A percentile compares a stretch with the other conserved stretches of the same genome.
Conservation (phyloP, 192 early-diverging fungal species). For the Oehlia diaphana region DNA sequence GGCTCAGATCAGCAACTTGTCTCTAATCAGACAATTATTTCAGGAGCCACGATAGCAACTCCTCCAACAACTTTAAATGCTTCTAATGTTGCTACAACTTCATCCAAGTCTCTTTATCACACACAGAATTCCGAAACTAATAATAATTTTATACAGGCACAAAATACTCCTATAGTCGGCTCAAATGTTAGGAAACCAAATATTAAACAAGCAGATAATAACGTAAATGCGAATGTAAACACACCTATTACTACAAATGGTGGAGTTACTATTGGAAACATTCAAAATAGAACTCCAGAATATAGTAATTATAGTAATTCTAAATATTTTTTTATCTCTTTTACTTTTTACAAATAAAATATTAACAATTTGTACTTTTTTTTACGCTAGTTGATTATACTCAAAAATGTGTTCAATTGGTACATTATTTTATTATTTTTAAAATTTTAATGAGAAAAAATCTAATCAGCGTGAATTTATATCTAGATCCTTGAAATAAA, state of each 20-base stretch:
- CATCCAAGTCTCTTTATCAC: neutral
- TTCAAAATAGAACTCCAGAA: neutral
- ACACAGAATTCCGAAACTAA: neutral
- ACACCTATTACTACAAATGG: neutral
- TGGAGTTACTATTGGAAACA: neutral
- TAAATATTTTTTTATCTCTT: neutral
- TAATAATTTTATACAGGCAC: neutral
- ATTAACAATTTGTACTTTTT: neutral
- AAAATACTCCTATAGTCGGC: slow-evolving; percentile 8
- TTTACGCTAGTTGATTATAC: slow-evolving; percentile 24
- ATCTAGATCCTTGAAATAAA: slow-evolving; percentile 27
- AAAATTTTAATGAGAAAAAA: neutral
- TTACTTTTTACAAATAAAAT: neutral
- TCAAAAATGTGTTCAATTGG: slow-evolving; percentile 31
- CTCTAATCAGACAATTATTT: neutral
- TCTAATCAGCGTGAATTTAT: neutral
- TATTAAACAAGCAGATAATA: neutral
- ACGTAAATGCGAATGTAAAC: neutral
- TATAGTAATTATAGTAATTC: neutral
- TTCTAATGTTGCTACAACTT: neutral
- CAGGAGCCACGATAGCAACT: neutral
- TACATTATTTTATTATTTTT: neutral
- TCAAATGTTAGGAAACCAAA: neutral
- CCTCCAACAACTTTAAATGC: neutral
- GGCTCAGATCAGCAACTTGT: neutral